Evolutionary conservation across 2,329 filamentous ascomycete genomes (phyloP).

Genomic region (Hymenoscyphus fructigenus): DNA sequence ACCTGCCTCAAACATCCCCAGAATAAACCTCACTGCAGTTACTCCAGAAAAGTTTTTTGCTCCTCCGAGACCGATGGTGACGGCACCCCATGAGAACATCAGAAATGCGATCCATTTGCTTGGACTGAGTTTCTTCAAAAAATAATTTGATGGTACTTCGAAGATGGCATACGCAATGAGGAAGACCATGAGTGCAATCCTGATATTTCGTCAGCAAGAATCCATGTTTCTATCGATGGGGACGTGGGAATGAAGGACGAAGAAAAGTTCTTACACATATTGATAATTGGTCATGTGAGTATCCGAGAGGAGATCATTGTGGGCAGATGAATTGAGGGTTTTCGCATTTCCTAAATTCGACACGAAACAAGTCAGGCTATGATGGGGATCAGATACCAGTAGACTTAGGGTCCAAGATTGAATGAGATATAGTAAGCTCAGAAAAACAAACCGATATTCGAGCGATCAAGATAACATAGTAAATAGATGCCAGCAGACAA

Average conservation of each 20-base stretch:
- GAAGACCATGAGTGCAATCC: slow-evolving; percentile 48
- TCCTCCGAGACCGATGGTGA: slow-evolving; percentile 49
- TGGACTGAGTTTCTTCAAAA: slow-evolving; percentile 47
- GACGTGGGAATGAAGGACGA: not conserved
- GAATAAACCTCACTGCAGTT: slow-evolving; percentile 46
- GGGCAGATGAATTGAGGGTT: slow-evolving; percentile 59
- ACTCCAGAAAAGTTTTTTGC: slow-evolving; percentile 43
- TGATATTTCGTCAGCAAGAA: not conserved
- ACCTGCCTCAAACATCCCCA: slow-evolving; percentile 51
- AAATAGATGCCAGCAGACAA: slow-evolving; percentile 64
- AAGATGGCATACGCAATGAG: slow-evolving; percentile 49
- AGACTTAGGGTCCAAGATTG: not conserved
- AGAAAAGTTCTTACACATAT: slow-evolving; percentile 47
- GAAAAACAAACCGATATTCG: slow-evolving; percentile 57
- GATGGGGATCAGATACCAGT: not conserved
- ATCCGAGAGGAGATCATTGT: slow-evolving; percentile 61
- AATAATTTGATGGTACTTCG: slow-evolving; percentile 50
- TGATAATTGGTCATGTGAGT: slow-evolving; percentile 61
- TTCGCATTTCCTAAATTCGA: slow-evolving; percentile 55
- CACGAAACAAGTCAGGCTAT: not conserved
- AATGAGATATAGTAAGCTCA: not conserved
- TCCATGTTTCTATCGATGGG: too few relatives aligned
- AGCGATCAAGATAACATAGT: slow-evolving; percentile 65
- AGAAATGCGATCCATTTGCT: slow-evolving; percentile 51
- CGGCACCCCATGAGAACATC: slow-evolving; percentile 49